A percentile compares a stretch with the other conserved stretches of the same genome.
These are phyloP conservation scores for Xylaria grammica DNA, from an alignment of 495 filamentous ascomycete genomes.

Conservation along the genomic window DNA sequence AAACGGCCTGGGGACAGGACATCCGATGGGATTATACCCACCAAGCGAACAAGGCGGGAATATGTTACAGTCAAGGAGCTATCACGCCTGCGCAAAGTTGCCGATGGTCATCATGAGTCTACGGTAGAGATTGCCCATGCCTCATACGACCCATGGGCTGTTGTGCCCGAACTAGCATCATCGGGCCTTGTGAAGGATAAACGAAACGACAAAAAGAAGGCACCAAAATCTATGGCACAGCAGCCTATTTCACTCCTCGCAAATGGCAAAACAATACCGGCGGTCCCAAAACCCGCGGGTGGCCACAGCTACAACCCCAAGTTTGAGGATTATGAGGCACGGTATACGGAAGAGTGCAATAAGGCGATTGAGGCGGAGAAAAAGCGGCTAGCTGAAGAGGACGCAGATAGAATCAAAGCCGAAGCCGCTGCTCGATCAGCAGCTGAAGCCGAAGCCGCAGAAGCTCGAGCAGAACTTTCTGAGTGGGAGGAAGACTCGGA, in stretches of 20 bases:
- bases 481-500: slow-evolving; percentile 84
- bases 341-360: slow-evolving; percentile 73
- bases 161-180: slow-evolving; percentile 51
- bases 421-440: slow-evolving; percentile 60
- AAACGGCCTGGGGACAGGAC: slow-evolving; percentile 69
- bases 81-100: slow-evolving; percentile 73
- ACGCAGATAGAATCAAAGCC: slow-evolving; percentile 60
- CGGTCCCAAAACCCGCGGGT: slow-evolving; percentile 77
- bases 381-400: slow-evolving; percentile 71
- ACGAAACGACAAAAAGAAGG: slow-evolving; percentile 59
- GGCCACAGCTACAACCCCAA: slow-evolving; percentile 91
- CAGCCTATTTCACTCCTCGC: slow-evolving; percentile 80
- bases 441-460: slow-evolving; percentile 65
- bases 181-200: slow-evolving; percentile 28
- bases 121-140: slow-evolving; percentile 60
- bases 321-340: slow-evolving; percentile 80
- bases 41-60: slow-evolving; percentile 73
- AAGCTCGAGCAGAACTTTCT: slow-evolving; percentile 69
- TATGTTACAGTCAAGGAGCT: slow-evolving; percentile 85
- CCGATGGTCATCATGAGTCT: slow-evolving; percentile 68
- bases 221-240: slow-evolving; percentile 75
- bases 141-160: slow-evolving; percentile 77
- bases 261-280: slow-evolving; percentile 75
- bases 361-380: slow-evolving; percentile 81
- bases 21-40: slow-evolving; percentile 68